Evolutionary conservation across 805 yeast genomes (phyloP), one percentile per base, ranked within the genome.

Genomic region (Metschnikowia reukaufii): DNA sequence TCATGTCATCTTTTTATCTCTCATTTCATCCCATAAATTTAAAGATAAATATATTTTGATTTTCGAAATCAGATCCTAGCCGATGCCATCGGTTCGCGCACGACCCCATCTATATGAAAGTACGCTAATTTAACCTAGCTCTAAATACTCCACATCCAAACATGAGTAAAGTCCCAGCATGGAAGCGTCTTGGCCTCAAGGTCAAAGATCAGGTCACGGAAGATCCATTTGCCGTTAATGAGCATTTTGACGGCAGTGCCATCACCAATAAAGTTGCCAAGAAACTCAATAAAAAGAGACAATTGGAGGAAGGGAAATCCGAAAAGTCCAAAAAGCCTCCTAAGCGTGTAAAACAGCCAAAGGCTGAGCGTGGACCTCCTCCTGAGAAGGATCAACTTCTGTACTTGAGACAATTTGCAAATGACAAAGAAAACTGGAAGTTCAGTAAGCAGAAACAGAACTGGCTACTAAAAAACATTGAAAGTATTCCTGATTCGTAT

Each of bases 391-490:
- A 87, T 57, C 94, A 87, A 62, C 70, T 84, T 30, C 78, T 69
- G 0, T 87, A 87, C 59, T 65, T 87, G 55, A 74, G 78, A 47
- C 83, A 77, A 44, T 88, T 74, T 58, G 61, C 67, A 4, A 73
- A 75, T 10, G 88, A 84, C 51, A 68, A 65, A 49, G 79, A 67
- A 0, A 72, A 76, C 48, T 88, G 96, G 96, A 88, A 88, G 69
- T 88, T 88, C 63, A 83, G 89, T 48, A 88, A 88, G 59, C 91
- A 84, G 70, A 87, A 88, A 54, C 96, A 88, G 65, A 87, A 87
- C 60, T 88, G 96, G 96, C 74, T 88, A 36, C 66, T 88, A 52
- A 82, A 81, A 58, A 82, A 87, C 61, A 64, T 85, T 27, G 73
- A 67, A 41, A 51, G 56, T 19, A 79, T 83, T 18, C 85, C 83